A percentile compares a stretch with the other conserved stretches of the same genome.
These are phyloP conservation scores for Aeschynomene evenia DNA, from an alignment of 306 rosid species.

Conservation along the genomic window DNA sequence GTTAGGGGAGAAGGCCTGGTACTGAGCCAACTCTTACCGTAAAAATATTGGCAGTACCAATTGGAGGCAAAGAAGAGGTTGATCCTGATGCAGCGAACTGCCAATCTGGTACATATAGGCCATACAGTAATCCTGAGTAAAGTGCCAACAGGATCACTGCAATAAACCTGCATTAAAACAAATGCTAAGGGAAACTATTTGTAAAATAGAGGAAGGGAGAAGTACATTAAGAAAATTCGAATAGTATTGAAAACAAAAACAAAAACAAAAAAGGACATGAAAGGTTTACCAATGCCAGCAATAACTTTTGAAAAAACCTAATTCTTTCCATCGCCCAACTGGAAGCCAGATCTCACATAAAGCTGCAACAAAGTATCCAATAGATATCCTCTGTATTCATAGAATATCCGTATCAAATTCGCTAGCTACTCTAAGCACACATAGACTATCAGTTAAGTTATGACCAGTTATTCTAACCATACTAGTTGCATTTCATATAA, in stretches of 20 bases:
- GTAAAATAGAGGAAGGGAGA: not conserved
- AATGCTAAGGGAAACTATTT: not conserved
- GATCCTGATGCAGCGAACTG: slow-evolving; percentile 48
- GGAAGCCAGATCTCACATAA: slow-evolving; percentile 87
- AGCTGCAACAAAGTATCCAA: slow-evolving; percentile 77
- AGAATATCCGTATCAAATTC: slow-evolving; percentile 18
- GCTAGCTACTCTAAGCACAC: not conserved
- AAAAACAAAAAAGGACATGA: no score
- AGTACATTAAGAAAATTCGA: not conserved
- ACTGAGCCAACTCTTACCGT: slow-evolving; percentile 45
- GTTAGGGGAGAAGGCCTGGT: not conserved
- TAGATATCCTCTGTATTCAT: slow-evolving; percentile 73
- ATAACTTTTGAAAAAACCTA: slow-evolving; percentile 47
- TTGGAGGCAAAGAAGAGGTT: slow-evolving; percentile 41
- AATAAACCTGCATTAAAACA: slow-evolving; percentile 55
- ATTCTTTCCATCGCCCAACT: slow-evolving; percentile 37
- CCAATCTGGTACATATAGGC: slow-evolving; percentile 93
- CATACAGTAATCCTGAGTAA: slow-evolving; percentile 64
- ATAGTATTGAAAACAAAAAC: not conserved
- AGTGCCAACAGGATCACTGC: slow-evolving; percentile 54
- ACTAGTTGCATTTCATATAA: not conserved
- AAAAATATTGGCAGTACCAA: slow-evolving; percentile 44
- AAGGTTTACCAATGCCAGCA: slow-evolving; percentile 63
- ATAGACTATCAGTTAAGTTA: not conserved
- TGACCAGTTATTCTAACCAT: not conserved